Percentiles rank a stretch among this genome's conserved stretches.
phyloP scores from a whole-genome alignment of 805 yeast genomes.

The Pichia californica region DNA sequence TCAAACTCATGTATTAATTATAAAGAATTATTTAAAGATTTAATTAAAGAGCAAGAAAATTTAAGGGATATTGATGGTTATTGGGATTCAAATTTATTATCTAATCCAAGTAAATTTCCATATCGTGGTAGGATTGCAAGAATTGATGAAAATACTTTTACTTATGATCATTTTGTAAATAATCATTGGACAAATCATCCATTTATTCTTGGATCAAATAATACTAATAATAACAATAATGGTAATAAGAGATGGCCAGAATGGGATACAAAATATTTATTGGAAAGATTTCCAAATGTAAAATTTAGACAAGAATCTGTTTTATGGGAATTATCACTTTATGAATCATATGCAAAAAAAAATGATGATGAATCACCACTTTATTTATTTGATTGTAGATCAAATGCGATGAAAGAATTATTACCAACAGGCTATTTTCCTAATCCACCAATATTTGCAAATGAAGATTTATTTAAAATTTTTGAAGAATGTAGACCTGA shows the following conservation, averaged over 20 bases:
- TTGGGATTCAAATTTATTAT: conserved; percentile 5
- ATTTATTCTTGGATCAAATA: conserved; percentile 35
- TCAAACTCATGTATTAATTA: conserved; percentile 74
- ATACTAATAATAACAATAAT: not conserved
- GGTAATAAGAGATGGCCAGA: conserved; percentile 64
- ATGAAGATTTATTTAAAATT: conserved; percentile 39
- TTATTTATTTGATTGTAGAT: conserved; percentile 77
- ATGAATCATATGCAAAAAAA: conserved; percentile 49
- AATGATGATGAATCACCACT: conserved; percentile 81
- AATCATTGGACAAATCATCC: conserved; percentile 47
- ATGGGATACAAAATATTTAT: conserved; percentile 51
- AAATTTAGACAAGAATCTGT: conserved; percentile 81
- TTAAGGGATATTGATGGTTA: conserved; percentile 11
- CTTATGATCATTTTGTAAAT: conserved; percentile 37
- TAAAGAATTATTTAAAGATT: conserved; percentile 36
- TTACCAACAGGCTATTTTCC: conserved; percentile 12
- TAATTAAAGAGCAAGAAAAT: conserved; percentile 41
- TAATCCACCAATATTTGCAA: conserved; percentile 24
- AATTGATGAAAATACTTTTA: conserved; percentile 38
- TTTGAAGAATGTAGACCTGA: conserved; percentile 63
- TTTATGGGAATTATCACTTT: conserved; percentile 63
- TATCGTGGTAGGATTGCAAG: conserved; percentile 42
- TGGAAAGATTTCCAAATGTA: conserved; percentile 48
- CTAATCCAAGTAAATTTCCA: conserved; percentile 12
- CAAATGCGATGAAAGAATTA: conserved; percentile 56